Evolutionary conservation across 345 rosid species (phyloP).

Genomic region (Mangifera indica): DNA sequence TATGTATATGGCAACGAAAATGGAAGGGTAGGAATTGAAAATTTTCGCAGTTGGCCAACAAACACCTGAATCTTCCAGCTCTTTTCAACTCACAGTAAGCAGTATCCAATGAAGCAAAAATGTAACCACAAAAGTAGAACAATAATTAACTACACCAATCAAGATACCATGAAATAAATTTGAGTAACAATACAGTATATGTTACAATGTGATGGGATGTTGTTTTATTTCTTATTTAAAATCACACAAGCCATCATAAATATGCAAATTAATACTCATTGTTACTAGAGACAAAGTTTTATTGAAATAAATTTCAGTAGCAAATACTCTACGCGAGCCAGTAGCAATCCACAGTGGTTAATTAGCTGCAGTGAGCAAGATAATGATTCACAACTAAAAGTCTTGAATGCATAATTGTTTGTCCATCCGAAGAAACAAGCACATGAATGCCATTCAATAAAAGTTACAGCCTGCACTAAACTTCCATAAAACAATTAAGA

Average conservation of each 20-base stretch:
- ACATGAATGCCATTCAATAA: slow-evolving; percentile 4
- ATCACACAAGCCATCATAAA: too few relatives aligned
- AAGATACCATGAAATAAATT: slow-evolving; percentile 13
- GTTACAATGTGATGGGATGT: too few relatives aligned
- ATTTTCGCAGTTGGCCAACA: slow-evolving; percentile 50
- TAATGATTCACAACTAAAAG: slow-evolving; percentile 17
- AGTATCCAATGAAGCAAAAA: slow-evolving; percentile 23
- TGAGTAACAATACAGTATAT: too few relatives aligned
- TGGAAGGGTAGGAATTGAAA: slow-evolving; percentile 14
- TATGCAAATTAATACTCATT: too few relatives aligned
- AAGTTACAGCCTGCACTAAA: background rate
- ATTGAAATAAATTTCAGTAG: background rate
- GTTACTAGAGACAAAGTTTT: too few relatives aligned
- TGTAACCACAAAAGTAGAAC: slow-evolving; percentile 22
- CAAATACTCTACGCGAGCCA: background rate
- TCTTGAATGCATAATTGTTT: slow-evolving; percentile 17
- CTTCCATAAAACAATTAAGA: slow-evolving; percentile 26
- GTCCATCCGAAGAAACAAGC: background rate
- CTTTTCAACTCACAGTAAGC: slow-evolving; percentile 32
- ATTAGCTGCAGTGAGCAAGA: slow-evolving; percentile 9
- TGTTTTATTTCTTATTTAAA: too few relatives aligned
- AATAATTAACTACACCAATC: background rate
- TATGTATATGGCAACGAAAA: slow-evolving; percentile 9
- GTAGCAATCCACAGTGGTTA: slow-evolving; percentile 14
- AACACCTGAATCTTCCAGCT: slow-evolving; percentile 41